Conservation (phyloP, 2,329 filamentous ascomycete species). For the Xylariomycetidae sp. region DNA sequence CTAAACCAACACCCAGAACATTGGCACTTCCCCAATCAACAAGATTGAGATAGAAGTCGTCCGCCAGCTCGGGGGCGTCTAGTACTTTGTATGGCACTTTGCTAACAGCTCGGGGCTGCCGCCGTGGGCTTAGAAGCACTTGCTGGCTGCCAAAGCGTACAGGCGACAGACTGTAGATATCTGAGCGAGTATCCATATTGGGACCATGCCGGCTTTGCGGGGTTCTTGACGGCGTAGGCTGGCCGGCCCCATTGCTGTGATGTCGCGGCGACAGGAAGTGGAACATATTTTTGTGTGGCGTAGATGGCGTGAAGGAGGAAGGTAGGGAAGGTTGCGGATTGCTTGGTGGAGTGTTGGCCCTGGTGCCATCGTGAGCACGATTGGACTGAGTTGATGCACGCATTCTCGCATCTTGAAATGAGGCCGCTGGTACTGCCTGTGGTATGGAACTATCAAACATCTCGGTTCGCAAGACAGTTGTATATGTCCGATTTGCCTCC, state of each 20-base stretch:
- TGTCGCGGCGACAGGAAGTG: conserved; percentile 78
- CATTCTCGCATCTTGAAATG: conserved; percentile 55
- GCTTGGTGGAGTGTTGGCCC: conserved; percentile 77
- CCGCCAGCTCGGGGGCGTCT: conserved; percentile 90
- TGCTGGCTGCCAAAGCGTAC: conserved; percentile 90
- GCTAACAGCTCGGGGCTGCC: conserved; percentile 83
- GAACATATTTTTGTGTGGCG: conserved; percentile 96
- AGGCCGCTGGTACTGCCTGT: conserved; percentile 63
- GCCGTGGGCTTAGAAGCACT: conserved; percentile 84
- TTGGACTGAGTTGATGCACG: conserved; percentile 47
- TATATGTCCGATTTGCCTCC: conserved; percentile 92
- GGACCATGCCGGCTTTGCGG: conserved; percentile 83
- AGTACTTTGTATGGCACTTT: conserved; percentile 98
- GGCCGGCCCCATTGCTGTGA: conserved; percentile 66
- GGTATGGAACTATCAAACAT: conserved; percentile 89
- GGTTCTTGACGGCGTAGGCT: conserved; percentile 83
- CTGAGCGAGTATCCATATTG: conserved; percentile 83
- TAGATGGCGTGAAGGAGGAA: conserved; percentile 80
- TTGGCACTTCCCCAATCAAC: conserved; percentile 98
- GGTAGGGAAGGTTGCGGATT: conserved; percentile 61
- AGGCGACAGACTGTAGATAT: conserved; percentile 92
- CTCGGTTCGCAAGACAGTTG: conserved; percentile 79
- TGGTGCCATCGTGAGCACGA: conserved; percentile 58
- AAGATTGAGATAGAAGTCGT: conserved; percentile 96
- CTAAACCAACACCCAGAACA: conserved; percentile 86